Evolutionary conservation across 371 early-diverging fungal genomes (phyloP).

Genomic region (Gilbertella persicaria): DNA sequence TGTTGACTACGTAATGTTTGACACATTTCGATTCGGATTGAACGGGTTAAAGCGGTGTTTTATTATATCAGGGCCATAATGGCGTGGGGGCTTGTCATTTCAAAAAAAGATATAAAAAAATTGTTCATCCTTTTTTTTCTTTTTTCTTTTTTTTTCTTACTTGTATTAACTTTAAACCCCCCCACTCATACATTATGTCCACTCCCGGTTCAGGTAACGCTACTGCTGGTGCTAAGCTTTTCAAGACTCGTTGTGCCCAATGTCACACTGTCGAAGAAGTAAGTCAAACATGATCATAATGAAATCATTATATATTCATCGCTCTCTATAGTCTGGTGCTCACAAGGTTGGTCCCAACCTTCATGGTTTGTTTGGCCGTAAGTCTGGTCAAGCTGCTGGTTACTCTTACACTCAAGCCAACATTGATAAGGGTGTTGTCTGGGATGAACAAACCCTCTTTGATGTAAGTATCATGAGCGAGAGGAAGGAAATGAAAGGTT

Average conservation of each 20-base stretch:
- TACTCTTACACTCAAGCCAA: conserved; percentile 96
- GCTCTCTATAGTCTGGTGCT: conserved; percentile 66
- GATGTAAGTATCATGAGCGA: conserved; percentile 37
- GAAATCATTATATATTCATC: neutral
- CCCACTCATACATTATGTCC: conserved; percentile 29
- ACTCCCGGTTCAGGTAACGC: conserved; percentile 46
- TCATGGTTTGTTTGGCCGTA: conserved; percentile 89
- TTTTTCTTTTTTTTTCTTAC: conserved; percentile 14
- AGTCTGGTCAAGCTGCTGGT: conserved; percentile 85
- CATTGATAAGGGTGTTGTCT: conserved; percentile 83
- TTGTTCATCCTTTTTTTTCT: neutral
- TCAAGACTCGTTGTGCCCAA: conserved; percentile 98
- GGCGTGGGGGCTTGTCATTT: neutral
- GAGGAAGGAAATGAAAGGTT: neutral
- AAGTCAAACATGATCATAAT: conserved; percentile 3
- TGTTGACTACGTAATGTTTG: neutral
- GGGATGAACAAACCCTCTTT: conserved; percentile 87
- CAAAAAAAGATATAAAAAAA: neutral
- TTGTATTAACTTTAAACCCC: conserved; percentile 15
- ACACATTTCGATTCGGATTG: neutral
- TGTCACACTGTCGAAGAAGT: conserved; percentile 96
- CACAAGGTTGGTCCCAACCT: conserved; percentile 98
- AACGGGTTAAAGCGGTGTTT: neutral
- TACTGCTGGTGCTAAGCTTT: conserved; percentile 93
- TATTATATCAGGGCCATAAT: neutral